These are phyloP conservation scores for Podospora sp. DNA, from an alignment of 495 filamentous ascomycete genomes.

Conservation along the genomic window DNA sequence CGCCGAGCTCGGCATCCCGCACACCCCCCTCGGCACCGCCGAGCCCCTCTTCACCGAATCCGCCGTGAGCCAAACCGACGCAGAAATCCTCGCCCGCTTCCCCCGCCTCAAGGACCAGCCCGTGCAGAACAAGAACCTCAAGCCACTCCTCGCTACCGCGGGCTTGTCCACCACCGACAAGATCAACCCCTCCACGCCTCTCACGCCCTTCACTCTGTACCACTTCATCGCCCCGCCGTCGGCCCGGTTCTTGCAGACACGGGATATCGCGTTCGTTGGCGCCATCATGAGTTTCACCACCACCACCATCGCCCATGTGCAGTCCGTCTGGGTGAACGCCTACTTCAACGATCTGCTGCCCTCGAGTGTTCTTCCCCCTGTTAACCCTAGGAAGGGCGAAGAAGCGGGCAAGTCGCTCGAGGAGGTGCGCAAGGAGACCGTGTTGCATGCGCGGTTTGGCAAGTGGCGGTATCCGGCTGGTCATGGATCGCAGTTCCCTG, in stretches of 20 bases:
- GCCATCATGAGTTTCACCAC: slow-evolving; percentile 64
- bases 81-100: slow-evolving; percentile 66
- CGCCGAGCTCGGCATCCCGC: slow-evolving; percentile 48
- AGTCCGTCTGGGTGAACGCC: slow-evolving; percentile 73
- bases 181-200: slow-evolving; percentile 37
- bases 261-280: slow-evolving; percentile 70
- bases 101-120: slow-evolving; percentile 61
- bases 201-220: slow-evolving; percentile 56
- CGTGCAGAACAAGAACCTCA: slow-evolving; percentile 44
- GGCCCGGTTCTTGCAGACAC: slow-evolving; percentile 48
- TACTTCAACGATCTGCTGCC: slow-evolving; percentile 53
- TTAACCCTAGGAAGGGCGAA: neutral
- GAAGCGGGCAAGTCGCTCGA: slow-evolving; percentile 30
- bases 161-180: slow-evolving; percentile 38
- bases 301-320: slow-evolving; percentile 63
- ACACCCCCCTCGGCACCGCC: slow-evolving; percentile 22
- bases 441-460: slow-evolving; percentile 67
- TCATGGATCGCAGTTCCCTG: slow-evolving; percentile 63
- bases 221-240: slow-evolving; percentile 72
- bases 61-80: slow-evolving; percentile 53
- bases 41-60: slow-evolving; percentile 39
- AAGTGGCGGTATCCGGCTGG: slow-evolving; percentile 70
- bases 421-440: slow-evolving; percentile 55
- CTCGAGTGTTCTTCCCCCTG: slow-evolving; percentile 22
- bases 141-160: slow-evolving; percentile 45